Base-by-base conservation (phyloP, 345 rosid genomes). In the Syzygium grande region DNA sequence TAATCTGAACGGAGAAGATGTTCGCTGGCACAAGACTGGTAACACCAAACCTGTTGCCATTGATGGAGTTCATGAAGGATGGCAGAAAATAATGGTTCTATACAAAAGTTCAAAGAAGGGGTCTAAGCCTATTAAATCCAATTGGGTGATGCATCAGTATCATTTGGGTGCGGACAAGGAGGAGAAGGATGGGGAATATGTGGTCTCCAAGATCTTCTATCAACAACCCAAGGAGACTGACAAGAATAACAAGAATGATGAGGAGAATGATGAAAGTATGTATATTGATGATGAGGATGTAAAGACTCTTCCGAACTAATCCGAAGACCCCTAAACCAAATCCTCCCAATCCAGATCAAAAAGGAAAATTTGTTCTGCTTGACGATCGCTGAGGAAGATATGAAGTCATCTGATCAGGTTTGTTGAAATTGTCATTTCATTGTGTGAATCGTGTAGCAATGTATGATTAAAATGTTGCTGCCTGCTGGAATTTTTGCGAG, bases 11-110 rank as follows among this genome's bases (percentile, higher is more conserved):
- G 92, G 90, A 89, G 97, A 94, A 83, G 92, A 90, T 88, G 97
- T 94, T 38, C 97, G 99, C 86, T 98, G 99, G 99, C 99, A 98
- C 89, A 98, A 98, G 92, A 98, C 99, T 12, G 99, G 99, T 58
- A 95, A 91, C 92, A 98, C 97, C 84, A 96, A 94, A 91, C 53
- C 91, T 88, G 91, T 98, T 86, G 78, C 92, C 2, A 92, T 92
- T 52, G 94, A 91, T 88, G 98, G 98, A 77, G 90, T 92, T 73
- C 95, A 89, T 4, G 94, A 87, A 87, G 99, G 99, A 19, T 97
- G 96, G 86, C 96, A 95, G 93, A 98, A 98, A 90, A 94, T 96
- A 58, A 94, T 98, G 99, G 98, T 98, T 88, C 98, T 98, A 3
- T 97, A 98, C 88, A 94, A 91, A 90, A 92, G 93, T 86, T 90